Conservation (phyloP, 2,329 filamentous ascomycete species). For the Ophiostoma sp. region DNA sequence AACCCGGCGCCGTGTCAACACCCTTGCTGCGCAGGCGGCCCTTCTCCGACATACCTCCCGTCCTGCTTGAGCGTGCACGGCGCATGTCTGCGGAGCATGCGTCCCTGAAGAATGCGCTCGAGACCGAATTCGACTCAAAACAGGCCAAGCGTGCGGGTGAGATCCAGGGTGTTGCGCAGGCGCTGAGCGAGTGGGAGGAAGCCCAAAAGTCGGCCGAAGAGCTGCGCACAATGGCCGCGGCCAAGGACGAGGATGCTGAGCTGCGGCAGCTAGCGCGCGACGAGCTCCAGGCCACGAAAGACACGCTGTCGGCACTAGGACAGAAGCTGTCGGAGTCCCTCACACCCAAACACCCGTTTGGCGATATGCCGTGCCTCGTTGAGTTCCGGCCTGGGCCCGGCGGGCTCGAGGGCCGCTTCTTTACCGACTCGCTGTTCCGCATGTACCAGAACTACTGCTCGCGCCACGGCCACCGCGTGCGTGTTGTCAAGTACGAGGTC, state of each 20-base stretch:
- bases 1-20: constrained; percentile 35
- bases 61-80: constrained; percentile 56
- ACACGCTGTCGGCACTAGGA: constrained; percentile 57
- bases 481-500: constrained; percentile 73
- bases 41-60: constrained; percentile 41
- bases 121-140: constrained; percentile 50
- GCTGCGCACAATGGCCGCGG: constrained; percentile 46
- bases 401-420: constrained; percentile 84
- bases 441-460: constrained; percentile 80
- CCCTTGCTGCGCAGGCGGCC: constrained; percentile 26
- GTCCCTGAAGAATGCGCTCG: constrained; percentile 47
- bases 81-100: constrained; percentile 54
- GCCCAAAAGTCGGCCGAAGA: constrained; percentile 50
- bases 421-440: constrained; percentile 76
- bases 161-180: constrained; percentile 51
- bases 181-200: constrained; percentile 54
- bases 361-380: constrained; percentile 79
- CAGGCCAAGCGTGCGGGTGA: constrained; percentile 58
- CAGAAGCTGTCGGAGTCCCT: constrained; percentile 67
- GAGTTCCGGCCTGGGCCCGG: constrained; percentile 91
- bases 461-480: constrained; percentile 58
- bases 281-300: constrained; percentile 64
- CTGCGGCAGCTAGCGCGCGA: constrained; percentile 73
- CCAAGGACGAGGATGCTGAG: constrained; percentile 58
- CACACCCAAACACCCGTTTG: constrained; percentile 84